Conservation (phyloP, 176 grass and related monocot genomes). For the Eremochloa ophiuroides region DNA sequence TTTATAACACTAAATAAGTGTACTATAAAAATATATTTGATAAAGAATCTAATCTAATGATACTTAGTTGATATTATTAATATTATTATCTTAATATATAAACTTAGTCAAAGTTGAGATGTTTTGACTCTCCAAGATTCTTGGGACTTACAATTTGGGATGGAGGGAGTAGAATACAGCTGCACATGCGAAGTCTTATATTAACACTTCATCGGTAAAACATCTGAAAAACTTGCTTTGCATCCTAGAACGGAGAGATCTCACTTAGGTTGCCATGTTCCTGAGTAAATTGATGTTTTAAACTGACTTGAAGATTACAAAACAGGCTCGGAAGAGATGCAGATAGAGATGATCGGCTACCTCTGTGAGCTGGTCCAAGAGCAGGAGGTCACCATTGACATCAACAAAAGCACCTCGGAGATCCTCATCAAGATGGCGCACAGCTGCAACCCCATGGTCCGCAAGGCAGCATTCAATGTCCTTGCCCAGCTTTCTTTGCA, state of each 20-base stretch:
- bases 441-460: conserved; percentile 33
- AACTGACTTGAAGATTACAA: conserved; percentile 27
- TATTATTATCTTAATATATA: too few species aligned
- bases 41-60: too few species aligned
- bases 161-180: neutral
- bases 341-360: conserved; percentile 83
- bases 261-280: neutral
- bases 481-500: conserved; percentile 77
- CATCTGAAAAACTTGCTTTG: neutral
- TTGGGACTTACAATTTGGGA: too few species aligned
- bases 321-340: conserved; percentile 65
- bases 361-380: conserved; percentile 62
- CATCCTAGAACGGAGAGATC: neutral
- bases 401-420: conserved; percentile 44
- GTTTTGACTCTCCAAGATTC: too few species aligned
- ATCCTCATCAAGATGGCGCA: conserved; percentile 58
- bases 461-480: conserved; percentile 52
- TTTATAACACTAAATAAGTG: too few species aligned
- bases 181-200: neutral
- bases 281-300: neutral
- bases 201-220: neutral
- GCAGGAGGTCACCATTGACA: conserved; percentile 61
- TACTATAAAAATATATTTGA: too few species aligned
- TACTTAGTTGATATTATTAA: too few species aligned
- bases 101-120: too few species aligned